These are phyloP conservation scores for Solanum commersonii DNA, from an alignment of 257 asterid genomes.

Conservation along the genomic window DNA sequence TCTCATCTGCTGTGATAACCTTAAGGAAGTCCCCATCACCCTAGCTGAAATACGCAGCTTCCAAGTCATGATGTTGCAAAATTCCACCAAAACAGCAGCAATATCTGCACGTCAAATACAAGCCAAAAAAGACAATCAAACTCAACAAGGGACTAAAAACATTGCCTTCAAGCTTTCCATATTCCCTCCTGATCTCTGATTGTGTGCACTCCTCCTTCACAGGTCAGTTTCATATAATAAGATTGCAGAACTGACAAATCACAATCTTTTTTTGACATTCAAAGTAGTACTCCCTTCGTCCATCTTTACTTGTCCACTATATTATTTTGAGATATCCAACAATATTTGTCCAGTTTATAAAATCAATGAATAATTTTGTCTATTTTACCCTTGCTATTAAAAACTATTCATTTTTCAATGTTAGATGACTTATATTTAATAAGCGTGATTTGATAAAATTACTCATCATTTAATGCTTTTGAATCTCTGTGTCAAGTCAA, in stretches of 20 bases:
- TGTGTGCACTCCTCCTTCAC: neutral
- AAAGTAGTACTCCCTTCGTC: neutral
- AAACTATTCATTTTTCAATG: neutral
- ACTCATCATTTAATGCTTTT: neutral
- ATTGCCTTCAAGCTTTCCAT: neutral
- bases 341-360: neutral
- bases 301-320: neutral
- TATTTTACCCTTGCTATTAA: neutral
- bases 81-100: conserved; percentile 4
- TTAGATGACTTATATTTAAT: too few relatives aligned
- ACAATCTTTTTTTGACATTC: neutral
- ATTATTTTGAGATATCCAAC: neutral
- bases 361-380: neutral
- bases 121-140: neutral
- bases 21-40: conserved; percentile 15
- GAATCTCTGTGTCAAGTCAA: neutral
- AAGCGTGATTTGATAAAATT: too few relatives aligned
- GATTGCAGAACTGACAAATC: neutral
- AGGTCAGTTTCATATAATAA: neutral
- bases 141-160: neutral
- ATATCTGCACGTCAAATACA: conserved; percentile 17
- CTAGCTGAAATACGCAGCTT: conserved; percentile 20
- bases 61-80: conserved; percentile 9
- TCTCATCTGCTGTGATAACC: conserved; percentile 18
- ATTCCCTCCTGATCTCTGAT: neutral